Evolutionary conservation across 1,284 basidiomycete species (phyloP).

Genomic region (Pterula multifida): DNA sequence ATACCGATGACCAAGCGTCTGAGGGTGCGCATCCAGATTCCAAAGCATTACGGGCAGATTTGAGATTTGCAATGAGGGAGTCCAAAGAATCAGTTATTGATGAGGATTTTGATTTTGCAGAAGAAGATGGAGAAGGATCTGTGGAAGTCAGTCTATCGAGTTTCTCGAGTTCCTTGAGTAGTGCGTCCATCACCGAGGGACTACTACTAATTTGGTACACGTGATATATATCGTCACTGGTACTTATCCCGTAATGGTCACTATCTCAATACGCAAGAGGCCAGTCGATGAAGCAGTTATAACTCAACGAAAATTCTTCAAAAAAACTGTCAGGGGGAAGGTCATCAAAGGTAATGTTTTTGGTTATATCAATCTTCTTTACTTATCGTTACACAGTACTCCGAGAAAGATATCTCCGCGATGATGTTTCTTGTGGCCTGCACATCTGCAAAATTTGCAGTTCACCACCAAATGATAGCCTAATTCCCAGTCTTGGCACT

Average conservation of each 20-base stretch:
- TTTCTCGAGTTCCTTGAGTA: conserved; percentile 63
- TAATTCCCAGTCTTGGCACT: conserved; percentile 39
- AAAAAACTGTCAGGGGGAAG: conserved; percentile 90
- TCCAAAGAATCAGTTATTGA: conserved; percentile 59
- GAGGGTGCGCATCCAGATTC: conserved; percentile 31
- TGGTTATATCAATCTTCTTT: conserved; percentile 1
- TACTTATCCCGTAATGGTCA: background rate
- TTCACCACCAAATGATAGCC: conserved; percentile 22
- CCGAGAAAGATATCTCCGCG: conserved; percentile 89
- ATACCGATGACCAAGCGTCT: conserved; percentile 40
- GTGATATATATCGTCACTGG: background rate
- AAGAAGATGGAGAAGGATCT: conserved; percentile 8
- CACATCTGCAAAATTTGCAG: conserved; percentile 56
- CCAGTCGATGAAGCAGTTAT: background rate
- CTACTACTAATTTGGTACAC: background rate
- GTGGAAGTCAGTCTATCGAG: conserved; percentile 49
- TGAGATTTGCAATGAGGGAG: conserved; percentile 49
- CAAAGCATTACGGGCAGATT: conserved; percentile 44
- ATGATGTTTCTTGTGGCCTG: conserved; percentile 90
- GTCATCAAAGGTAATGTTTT: conserved; percentile 69
- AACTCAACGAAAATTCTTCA: conserved; percentile 84
- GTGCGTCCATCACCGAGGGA: conserved; percentile 46
- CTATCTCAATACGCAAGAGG: background rate
- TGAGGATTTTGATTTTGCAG: conserved; percentile 37
- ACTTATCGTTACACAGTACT: conserved; percentile 40